These are phyloP conservation scores for Juglanconis oblonga DNA, from an alignment of 2,329 filamentous ascomycete genomes.

Conservation along the genomic window DNA sequence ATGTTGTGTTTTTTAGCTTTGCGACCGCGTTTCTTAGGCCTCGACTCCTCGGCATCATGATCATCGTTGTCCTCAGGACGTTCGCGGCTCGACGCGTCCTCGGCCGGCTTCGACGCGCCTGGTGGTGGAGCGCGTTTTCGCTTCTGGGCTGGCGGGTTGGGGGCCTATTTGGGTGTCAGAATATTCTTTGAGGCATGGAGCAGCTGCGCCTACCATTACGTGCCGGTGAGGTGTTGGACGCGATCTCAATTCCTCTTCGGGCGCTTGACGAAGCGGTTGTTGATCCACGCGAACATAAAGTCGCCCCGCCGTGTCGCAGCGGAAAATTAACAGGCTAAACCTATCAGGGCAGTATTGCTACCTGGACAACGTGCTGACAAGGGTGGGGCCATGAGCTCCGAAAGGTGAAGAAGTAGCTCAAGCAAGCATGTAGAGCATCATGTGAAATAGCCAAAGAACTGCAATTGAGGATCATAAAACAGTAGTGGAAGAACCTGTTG, in stretches of 20 bases:
- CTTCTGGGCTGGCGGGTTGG: constrained; percentile 28
- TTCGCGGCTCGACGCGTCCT: constrained; percentile 23
- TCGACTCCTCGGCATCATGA: constrained; percentile 8
- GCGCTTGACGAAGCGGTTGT: background rate
- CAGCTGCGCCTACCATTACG: constrained; percentile 21
- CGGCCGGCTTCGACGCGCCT: constrained; percentile 21
- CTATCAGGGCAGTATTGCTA: constrained; percentile 6
- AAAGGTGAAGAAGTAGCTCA: background rate
- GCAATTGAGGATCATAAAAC: too few relatives aligned
- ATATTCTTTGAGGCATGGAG: background rate
- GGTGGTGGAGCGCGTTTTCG: constrained; percentile 33
- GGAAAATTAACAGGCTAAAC: constrained; percentile 12
- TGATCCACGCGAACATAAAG: background rate
- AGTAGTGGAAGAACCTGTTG: too few relatives aligned
- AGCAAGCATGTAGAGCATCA: background rate
- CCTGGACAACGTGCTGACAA: constrained; percentile 14
- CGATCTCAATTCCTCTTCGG: background rate
- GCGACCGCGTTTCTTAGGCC: constrained; percentile 22
- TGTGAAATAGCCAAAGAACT: too few relatives aligned
- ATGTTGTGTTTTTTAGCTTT: background rate
- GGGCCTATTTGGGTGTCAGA: constrained; percentile 20
- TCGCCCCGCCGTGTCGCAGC: background rate
- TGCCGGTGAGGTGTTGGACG: background rate
- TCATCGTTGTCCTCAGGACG: constrained; percentile 8
- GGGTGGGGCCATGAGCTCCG: constrained; percentile 1